phyloP scores from a whole-genome alignment of 441 rosid genomes.

The Euphorbia celastroides region DNA sequence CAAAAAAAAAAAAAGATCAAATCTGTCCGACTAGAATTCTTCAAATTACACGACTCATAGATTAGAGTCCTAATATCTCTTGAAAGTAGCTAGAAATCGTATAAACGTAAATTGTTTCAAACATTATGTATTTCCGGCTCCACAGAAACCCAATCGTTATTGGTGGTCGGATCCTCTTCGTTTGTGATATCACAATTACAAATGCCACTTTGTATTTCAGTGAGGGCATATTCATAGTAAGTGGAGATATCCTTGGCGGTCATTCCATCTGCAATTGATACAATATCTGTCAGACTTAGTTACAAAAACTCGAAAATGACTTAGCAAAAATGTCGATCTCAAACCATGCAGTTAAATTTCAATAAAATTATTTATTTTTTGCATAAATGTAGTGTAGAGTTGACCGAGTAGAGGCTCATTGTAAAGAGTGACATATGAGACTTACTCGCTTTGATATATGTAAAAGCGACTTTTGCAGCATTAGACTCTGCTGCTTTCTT shows the following conservation, averaged over 20 bases:
- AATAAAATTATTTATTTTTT: too few relatives aligned
- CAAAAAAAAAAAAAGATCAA: too few relatives aligned
- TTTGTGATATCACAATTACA: not conserved
- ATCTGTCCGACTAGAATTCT: too few relatives aligned
- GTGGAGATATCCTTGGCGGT: not conserved
- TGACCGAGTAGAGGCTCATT: too few relatives aligned
- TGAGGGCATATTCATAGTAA: not conserved
- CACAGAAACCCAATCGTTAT: not conserved
- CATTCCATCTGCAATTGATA: not conserved
- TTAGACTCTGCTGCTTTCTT: slow-evolving; percentile 60
- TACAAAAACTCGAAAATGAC: too few relatives aligned
- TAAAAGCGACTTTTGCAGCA: slow-evolving; percentile 63
- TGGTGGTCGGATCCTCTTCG: not conserved
- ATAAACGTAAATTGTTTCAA: too few relatives aligned
- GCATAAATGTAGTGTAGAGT: too few relatives aligned
- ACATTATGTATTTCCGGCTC: not conserved
- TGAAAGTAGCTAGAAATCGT: not conserved
- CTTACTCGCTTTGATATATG: slow-evolving; percentile 34
- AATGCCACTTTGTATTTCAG: not conserved
- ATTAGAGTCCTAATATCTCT: not conserved
- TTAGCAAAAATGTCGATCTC: too few relatives aligned
- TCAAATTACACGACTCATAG: not conserved
- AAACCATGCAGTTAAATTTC: too few relatives aligned
- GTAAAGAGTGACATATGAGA: not conserved
- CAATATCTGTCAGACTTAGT: not conserved